A percentile compares a stretch with the other conserved stretches of the same genome.
Evolutionary conservation across 352 stramenopile genomes (phyloP).

Genomic region (Phytophthora fragariaefolia): DNA sequence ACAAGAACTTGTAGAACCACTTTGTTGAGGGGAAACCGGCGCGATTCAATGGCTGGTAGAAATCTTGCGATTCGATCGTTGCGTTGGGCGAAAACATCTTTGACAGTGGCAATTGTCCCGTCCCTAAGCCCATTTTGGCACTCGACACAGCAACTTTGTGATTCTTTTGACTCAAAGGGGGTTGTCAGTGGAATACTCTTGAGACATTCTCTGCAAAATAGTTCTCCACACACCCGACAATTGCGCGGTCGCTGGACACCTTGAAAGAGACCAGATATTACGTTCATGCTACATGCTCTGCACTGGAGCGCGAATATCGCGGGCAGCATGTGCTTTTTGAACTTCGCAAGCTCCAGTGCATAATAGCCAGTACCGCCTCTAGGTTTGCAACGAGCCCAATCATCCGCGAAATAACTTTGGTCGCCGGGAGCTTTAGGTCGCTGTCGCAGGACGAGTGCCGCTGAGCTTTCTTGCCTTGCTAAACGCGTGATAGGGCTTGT

Average conservation of each 20-base stretch:
- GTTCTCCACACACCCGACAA: not conserved
- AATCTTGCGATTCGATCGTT: not conserved
- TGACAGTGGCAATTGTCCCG: not conserved
- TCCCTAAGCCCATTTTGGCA: not conserved
- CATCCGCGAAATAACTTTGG: too few relatives aligned
- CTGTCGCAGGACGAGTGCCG: too few relatives aligned
- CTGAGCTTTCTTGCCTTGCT: too few relatives aligned
- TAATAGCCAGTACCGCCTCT: not conserved
- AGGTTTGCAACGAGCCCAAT: not conserved
- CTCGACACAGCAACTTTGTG: not conserved
- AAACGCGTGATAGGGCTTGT: too few relatives aligned
- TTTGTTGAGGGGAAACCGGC: not conserved
- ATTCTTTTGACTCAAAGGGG: too few relatives aligned
- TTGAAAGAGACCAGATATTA: not conserved
- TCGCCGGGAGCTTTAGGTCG: too few relatives aligned
- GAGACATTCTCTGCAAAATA: not conserved
- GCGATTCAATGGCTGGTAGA: not conserved
- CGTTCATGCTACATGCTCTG: not conserved
- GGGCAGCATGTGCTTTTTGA: not conserved
- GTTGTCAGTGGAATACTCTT: not conserved
- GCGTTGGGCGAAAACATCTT: not conserved
- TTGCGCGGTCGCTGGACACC: not conserved
- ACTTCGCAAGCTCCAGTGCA: not conserved
- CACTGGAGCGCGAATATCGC: not conserved
- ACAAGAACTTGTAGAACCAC: not conserved